Conservation (phyloP, 129 eudicot species). For the Pulicaria dysenterica region DNA sequence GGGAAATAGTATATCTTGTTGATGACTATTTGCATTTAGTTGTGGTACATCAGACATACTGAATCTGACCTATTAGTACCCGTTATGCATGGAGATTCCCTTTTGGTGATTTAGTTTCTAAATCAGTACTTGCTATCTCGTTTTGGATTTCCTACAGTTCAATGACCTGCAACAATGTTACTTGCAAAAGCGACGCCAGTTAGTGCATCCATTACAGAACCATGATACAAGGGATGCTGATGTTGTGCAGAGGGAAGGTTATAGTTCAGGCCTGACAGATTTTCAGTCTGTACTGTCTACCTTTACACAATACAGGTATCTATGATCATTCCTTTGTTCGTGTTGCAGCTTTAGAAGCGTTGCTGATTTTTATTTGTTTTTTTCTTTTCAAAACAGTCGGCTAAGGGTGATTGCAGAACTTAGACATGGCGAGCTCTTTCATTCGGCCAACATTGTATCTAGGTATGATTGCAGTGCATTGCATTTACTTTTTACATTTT, state of each 20-base stretch:
- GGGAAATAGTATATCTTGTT: too few species aligned
- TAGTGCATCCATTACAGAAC: conserved; percentile 32
- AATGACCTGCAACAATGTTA: conserved; percentile 68
- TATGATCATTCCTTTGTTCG: conserved; percentile 8
- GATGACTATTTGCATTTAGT: too few species aligned
- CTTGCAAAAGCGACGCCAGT: conserved; percentile 66
- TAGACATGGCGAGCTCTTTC: conserved; percentile 62
- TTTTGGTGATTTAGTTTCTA: too few species aligned
- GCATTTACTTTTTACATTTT: not conserved
- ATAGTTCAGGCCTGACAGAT: conserved; percentile 55
- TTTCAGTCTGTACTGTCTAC: conserved; percentile 66
- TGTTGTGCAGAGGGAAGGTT: conserved; percentile 50
- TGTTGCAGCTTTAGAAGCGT: not conserved
- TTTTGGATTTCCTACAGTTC: conserved; percentile 38
- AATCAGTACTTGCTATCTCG: too few species aligned
- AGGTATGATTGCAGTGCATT: conserved; percentile 45
- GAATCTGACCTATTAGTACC: too few species aligned
- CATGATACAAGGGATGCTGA: conserved; percentile 41
- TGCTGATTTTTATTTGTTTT: conserved; percentile 7
- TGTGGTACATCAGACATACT: too few species aligned
- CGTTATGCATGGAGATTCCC: too few species aligned
- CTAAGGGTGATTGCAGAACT: conserved; percentile 74
- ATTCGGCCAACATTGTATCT: conserved; percentile 70
- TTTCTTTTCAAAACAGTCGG: conserved; percentile 45
- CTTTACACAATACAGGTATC: conserved; percentile 56